Conservation (phyloP, 2,329 filamentous ascomycete species). For the Aspergillus novoparasiticus region DNA sequence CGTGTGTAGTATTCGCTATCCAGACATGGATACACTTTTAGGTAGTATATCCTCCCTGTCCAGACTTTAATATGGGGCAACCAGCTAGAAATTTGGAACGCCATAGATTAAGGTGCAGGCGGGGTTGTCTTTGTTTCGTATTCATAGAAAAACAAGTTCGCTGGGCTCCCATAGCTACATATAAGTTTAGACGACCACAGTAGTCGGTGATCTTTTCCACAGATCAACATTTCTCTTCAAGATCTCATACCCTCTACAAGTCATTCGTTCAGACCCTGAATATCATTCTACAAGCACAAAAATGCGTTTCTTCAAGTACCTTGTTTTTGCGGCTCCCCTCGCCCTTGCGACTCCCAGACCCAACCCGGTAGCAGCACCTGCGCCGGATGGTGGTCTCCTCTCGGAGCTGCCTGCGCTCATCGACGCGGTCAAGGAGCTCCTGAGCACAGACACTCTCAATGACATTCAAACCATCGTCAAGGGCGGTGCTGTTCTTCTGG, state of each 20-base stretch:
- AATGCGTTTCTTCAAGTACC: constrained; percentile 24
- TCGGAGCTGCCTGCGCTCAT: constrained; percentile 29
- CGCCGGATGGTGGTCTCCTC: constrained; percentile 27
- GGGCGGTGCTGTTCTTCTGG: constrained; percentile 32
- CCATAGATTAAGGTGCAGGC: background rate
- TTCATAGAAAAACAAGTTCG: background rate
- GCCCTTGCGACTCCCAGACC: constrained; percentile 24
- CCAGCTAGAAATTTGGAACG: background rate
- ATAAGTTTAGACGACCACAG: constrained; percentile 13
- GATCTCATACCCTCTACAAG: background rate
- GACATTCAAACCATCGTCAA: constrained; percentile 30
- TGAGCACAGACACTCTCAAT: constrained; percentile 27
- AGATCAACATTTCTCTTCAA: background rate
- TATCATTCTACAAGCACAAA: constrained; percentile 1
- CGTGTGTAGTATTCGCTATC: background rate
- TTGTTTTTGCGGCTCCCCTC: constrained; percentile 23
- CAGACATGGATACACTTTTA: background rate
- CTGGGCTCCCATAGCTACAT: background rate
- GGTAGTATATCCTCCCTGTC: background rate
- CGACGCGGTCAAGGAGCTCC: constrained; percentile 28
- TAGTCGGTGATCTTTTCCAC: constrained; percentile 3
- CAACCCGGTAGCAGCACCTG: constrained; percentile 27
- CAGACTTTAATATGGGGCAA: background rate
- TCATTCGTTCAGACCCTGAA: background rate
- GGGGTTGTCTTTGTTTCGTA: background rate